Evolutionary conservation across 2,329 filamentous ascomycete genomes (phyloP).

Genomic region (Pseudocercospora pini-densiflorae): DNA sequence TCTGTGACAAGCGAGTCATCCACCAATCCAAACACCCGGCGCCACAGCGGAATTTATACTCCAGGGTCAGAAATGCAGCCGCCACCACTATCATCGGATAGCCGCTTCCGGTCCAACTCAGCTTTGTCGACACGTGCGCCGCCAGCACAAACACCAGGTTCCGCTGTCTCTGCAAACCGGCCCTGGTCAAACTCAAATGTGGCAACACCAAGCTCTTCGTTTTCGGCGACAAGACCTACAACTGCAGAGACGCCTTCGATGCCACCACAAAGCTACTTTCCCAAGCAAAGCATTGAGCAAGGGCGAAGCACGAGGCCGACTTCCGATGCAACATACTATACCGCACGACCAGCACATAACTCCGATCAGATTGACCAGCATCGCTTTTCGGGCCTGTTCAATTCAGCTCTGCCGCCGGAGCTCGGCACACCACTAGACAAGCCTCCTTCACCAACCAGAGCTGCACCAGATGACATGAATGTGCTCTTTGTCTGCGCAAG

Average conservation of each 20-base stretch:
- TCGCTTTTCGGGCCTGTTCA: slow-evolving; percentile 39
- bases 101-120: slow-evolving; percentile 61
- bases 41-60: slow-evolving; percentile 69
- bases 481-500: slow-evolving; percentile 91
- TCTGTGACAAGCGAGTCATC: slow-evolving; percentile 42
- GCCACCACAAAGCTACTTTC: slow-evolving; percentile 24
- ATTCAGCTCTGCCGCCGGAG: slow-evolving; percentile 39
- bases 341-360: slow-evolving; percentile 30
- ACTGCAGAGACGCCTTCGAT: slow-evolving; percentile 38
- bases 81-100: slow-evolving; percentile 25
- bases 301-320: slow-evolving; percentile 33
- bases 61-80: slow-evolving; percentile 26
- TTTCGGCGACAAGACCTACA: slow-evolving; percentile 40
- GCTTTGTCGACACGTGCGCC: slow-evolving; percentile 53
- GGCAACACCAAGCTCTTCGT: slow-evolving; percentile 55
- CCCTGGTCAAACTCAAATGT: slow-evolving; percentile 39
- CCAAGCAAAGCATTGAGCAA: slow-evolving; percentile 33
- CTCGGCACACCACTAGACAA: slow-evolving; percentile 15
- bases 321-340: slow-evolving; percentile 40
- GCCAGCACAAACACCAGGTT: slow-evolving; percentile 47
- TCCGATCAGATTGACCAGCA: slow-evolving; percentile 27
- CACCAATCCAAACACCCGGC: slow-evolving; percentile 44
- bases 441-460: slow-evolving; percentile 17
- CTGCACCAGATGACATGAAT: slow-evolving; percentile 37
- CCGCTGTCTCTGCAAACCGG: slow-evolving; percentile 40